Evolutionary conservation across 768 basidiomycete genomes (phyloP).

Genomic region (Mycena crocata): DNA sequence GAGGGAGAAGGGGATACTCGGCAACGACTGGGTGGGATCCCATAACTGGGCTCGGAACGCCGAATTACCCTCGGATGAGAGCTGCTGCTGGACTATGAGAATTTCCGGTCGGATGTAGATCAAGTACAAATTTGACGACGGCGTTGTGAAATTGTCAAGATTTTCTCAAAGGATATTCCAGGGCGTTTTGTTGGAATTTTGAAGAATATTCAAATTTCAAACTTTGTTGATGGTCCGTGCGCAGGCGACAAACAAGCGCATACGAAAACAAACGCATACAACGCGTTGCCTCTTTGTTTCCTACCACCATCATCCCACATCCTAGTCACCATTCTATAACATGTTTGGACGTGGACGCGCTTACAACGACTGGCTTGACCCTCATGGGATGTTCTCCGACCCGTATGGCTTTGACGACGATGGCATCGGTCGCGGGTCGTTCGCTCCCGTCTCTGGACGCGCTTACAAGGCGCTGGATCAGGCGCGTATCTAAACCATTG

Average conservation of each 20-base stretch:
- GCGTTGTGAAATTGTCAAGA: too few relatives aligned
- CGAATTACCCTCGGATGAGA: neutral
- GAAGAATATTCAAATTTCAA: neutral
- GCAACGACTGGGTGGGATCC: slow-evolving; percentile 6
- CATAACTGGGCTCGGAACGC: neutral
- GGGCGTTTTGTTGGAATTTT: too few relatives aligned
- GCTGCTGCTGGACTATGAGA: neutral
- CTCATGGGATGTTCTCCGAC: slow-evolving; percentile 11
- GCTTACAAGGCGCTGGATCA: slow-evolving; percentile 16
- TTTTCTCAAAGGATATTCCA: too few relatives aligned
- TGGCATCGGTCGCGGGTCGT: slow-evolving; percentile 16
- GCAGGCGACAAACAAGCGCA: neutral
- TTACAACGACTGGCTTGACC: slow-evolving; percentile 26
- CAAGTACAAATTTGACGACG: too few relatives aligned
- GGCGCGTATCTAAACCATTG: neutral
- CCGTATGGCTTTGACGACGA: slow-evolving; percentile 9
- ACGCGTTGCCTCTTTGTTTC: neutral
- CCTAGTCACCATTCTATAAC: neutral
- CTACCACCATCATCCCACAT: neutral
- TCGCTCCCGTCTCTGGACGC: slow-evolving; percentile 17
- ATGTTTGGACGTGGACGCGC: slow-evolving; percentile 20
- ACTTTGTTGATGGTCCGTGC: neutral
- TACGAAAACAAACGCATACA: neutral
- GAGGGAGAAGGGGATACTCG: neutral
- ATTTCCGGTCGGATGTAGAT: neutral